Evolutionary conservation across 1,139 yeast species (phyloP).

Genomic region (Lodderomyces metapsilosis): DNA sequence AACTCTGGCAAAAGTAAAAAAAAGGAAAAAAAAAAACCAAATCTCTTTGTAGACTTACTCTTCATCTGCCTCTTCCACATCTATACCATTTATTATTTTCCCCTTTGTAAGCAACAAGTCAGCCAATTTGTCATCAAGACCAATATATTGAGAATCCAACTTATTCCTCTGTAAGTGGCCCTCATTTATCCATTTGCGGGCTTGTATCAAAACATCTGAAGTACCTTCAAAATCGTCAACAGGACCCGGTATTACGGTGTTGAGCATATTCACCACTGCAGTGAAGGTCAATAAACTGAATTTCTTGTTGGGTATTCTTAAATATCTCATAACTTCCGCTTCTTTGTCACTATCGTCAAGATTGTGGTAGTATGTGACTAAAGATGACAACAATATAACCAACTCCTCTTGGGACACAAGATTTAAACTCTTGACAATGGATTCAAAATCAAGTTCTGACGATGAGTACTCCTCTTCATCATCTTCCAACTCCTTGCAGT

Average conservation of each 20-base stretch:
- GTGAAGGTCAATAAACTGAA: conserved; percentile 32
- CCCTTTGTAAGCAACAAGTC: conserved; percentile 35
- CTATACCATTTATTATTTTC: conserved; percentile 32
- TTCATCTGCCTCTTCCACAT: conserved; percentile 20
- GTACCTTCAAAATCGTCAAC: conserved; percentile 23
- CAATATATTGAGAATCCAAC: neutral
- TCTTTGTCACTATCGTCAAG: conserved; percentile 20
- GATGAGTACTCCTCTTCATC: conserved; percentile 14
- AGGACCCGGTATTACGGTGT: conserved; percentile 22
- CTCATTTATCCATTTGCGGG: conserved; percentile 35
- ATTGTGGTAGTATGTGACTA: conserved; percentile 25
- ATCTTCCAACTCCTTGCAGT: conserved; percentile 10
- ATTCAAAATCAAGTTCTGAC: neutral
- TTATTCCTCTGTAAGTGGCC: conserved; percentile 1
- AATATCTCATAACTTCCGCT: conserved; percentile 24
- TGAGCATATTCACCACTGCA: conserved; percentile 27
- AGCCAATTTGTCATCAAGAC: conserved; percentile 20
- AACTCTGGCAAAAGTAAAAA: no score
- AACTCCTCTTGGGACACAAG: conserved; percentile 37
- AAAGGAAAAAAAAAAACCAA: no score
- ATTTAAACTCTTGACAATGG: conserved; percentile 23
- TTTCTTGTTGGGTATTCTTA: conserved; percentile 18
- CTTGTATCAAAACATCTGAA: conserved; percentile 28
- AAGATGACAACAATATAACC: conserved; percentile 29
- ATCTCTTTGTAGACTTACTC: no score